Conservation (phyloP, 169 alveolate species). For the Cryptosporidium sp. region DNA sequence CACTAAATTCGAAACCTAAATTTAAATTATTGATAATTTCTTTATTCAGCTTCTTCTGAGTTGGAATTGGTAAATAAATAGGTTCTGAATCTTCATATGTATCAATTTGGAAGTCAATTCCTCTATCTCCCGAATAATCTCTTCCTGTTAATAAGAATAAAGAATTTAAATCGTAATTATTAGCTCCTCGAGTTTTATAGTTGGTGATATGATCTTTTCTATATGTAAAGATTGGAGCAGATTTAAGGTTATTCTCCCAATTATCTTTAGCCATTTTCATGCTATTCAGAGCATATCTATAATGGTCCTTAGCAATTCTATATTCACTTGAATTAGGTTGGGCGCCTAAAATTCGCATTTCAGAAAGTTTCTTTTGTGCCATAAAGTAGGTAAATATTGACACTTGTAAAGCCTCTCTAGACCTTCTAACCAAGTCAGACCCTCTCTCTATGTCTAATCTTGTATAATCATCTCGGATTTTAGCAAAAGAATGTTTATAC, state of each 20-base stretch:
- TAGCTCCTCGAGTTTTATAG: not conserved
- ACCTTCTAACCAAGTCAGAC: not conserved
- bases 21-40: constrained; percentile 20
- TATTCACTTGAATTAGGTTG: not conserved
- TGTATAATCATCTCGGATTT: constrained; percentile 7
- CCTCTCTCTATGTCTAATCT: constrained; percentile 35
- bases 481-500: not conserved
- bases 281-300: not conserved
- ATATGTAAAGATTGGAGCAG: constrained; percentile 11
- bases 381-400: constrained; percentile 16
- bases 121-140: constrained; percentile 50
- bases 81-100: constrained; percentile 1
- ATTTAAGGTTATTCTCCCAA: constrained; percentile 25
- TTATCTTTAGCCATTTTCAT: constrained; percentile 17
- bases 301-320: not conserved
- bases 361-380: constrained; percentile 29
- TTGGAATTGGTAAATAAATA: not conserved
- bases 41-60: not conserved
- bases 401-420: constrained; percentile 6
- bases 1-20: constrained; percentile 4
- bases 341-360: not conserved
- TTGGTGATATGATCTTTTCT: not conserved
- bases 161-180: not conserved
- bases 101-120: constrained; percentile 36
- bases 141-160: not conserved